These are phyloP conservation scores for Escovopsis sp. DNA, from an alignment of 2,329 filamentous ascomycete species.

Conservation along the genomic window DNA sequence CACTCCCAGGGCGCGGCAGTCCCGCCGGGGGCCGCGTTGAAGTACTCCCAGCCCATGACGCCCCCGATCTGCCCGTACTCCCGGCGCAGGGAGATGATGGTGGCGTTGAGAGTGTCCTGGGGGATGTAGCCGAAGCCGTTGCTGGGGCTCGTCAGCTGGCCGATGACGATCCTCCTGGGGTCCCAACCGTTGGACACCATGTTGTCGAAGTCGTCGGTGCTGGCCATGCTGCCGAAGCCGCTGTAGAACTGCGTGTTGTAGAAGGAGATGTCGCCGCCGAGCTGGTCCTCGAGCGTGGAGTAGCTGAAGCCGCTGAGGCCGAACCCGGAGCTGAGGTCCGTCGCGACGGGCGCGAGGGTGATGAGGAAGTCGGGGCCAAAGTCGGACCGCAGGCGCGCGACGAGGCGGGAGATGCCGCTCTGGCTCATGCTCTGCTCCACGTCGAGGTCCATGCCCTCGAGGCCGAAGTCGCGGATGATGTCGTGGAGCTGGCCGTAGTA, in stretches of 20 bases:
- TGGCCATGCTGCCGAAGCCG: conserved; percentile 51
- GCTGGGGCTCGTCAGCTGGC: conserved; percentile 57
- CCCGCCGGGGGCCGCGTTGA: conserved; percentile 44
- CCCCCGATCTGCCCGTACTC: conserved; percentile 59
- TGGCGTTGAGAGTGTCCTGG: conserved; percentile 27
- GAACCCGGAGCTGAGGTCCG: conserved; percentile 41
- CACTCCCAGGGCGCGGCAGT: conserved; percentile 52
- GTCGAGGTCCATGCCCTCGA: conserved; percentile 59
- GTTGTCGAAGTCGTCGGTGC: conserved; percentile 25
- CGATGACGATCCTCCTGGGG: conserved; percentile 56
- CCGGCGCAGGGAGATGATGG: conserved; percentile 23
- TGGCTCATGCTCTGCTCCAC: conserved; percentile 63
- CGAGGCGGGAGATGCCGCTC: conserved; percentile 45
- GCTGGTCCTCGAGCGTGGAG: conserved; percentile 47
- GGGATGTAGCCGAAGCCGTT: conserved; percentile 42
- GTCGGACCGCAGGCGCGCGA: conserved; percentile 48
- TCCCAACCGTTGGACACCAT: conserved; percentile 48
- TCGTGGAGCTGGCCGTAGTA: conserved; percentile 57
- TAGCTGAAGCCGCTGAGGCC: conserved; percentile 73
- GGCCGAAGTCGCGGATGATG: conserved; percentile 40
- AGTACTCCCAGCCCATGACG: conserved; percentile 88
- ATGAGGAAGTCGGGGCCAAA: conserved; percentile 57
- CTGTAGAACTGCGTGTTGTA: conserved; percentile 88
- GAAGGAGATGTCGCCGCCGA: conserved; percentile 52
- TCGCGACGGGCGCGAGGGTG: conserved; percentile 65